These are phyloP conservation scores for Kentomonas sorsogonicus DNA, from an alignment of 208 protist genomes.

Conservation along the genomic window DNA sequence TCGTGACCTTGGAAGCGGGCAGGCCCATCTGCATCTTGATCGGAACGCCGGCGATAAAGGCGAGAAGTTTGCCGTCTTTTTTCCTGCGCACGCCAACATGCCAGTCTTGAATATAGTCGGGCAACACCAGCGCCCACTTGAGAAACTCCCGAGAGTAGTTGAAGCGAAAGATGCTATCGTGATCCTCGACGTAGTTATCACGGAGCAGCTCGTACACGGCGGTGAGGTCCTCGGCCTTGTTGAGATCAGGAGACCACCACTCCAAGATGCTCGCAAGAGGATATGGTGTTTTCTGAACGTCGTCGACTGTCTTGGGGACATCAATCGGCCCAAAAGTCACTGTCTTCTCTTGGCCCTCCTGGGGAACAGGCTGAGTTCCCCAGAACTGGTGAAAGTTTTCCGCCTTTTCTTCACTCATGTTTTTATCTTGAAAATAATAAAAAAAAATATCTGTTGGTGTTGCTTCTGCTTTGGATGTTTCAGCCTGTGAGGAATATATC, in stretches of 20 bases:
- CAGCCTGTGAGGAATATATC: slow-evolving; percentile 5
- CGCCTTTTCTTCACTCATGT: slow-evolving; percentile 7
- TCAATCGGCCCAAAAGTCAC: slow-evolving; percentile 53
- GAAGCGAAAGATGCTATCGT: slow-evolving; percentile 99
- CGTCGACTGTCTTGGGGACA: slow-evolving; percentile 62
- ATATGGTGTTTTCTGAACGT: slow-evolving; percentile 88
- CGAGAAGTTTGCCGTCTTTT: slow-evolving; percentile 90
- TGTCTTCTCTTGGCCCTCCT: slow-evolving; percentile 27
- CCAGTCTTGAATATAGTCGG: slow-evolving; percentile 93
- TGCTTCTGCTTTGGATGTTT: neutral
- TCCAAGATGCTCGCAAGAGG: slow-evolving; percentile 90
- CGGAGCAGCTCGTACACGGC: slow-evolving; percentile 93
- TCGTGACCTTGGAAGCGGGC: slow-evolving; percentile 11
- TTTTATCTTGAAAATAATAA: neutral
- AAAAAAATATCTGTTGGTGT: neutral
- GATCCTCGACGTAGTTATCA: slow-evolving; percentile 99
- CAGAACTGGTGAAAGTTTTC: slow-evolving; percentile 63
- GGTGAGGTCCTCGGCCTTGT: slow-evolving; percentile 64
- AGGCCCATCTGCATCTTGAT: slow-evolving; percentile 75
- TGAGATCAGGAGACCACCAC: slow-evolving; percentile 92
- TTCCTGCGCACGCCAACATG: slow-evolving; percentile 95
- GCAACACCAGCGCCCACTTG: slow-evolving; percentile 96
- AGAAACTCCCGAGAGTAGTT: slow-evolving; percentile 98
- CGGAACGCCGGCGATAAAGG: slow-evolving; percentile 97
- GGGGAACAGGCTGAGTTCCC: slow-evolving; percentile 78